These are phyloP conservation scores for Fusarium incarnatum DNA, from an alignment of 2,329 filamentous ascomycete species.

Conservation along the genomic window DNA sequence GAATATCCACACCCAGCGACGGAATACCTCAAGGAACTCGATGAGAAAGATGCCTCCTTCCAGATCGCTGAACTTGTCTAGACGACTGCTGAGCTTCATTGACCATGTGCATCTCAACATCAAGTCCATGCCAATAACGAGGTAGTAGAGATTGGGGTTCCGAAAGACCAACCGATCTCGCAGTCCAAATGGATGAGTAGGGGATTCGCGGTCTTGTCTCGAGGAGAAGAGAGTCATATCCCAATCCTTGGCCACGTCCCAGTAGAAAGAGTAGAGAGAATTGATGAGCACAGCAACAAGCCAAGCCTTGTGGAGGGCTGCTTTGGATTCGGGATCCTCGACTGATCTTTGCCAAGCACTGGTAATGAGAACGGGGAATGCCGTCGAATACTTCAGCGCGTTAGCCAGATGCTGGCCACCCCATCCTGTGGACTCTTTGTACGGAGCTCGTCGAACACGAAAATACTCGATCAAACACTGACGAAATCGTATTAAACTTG, in stretches of 20 bases:
- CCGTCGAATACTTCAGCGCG: slow-evolving; percentile 92
- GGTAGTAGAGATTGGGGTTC: slow-evolving; percentile 81
- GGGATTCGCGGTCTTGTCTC: slow-evolving; percentile 65
- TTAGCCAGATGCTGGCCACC: slow-evolving; percentile 92
- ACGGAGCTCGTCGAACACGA: slow-evolving; percentile 72
- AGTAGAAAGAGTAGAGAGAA: slow-evolving; percentile 96
- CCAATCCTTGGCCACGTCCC: slow-evolving; percentile 98
- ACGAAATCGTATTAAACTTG: slow-evolving; percentile 85
- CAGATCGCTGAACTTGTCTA: slow-evolving; percentile 86
- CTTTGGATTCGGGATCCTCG: slow-evolving; percentile 56
- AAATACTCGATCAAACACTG: slow-evolving; percentile 92
- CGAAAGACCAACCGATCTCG: slow-evolving; percentile 80
- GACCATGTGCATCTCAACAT: slow-evolving; percentile 90
- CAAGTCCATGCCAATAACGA: slow-evolving; percentile 81
- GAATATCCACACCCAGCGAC: slow-evolving; percentile 97
- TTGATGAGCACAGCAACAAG: slow-evolving; percentile 81
- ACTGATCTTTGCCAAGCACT: slow-evolving; percentile 77
- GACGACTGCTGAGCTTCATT: slow-evolving; percentile 83
- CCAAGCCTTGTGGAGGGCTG: slow-evolving; percentile 69
- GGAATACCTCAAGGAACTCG: slow-evolving; percentile 85
- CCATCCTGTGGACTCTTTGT: slow-evolving; percentile 71
- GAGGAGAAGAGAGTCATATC: slow-evolving; percentile 85
- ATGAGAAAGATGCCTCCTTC: slow-evolving; percentile 91
- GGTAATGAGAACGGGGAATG: slow-evolving; percentile 90
- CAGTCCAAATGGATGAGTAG: slow-evolving; percentile 80